A percentile compares a stretch with the other conserved stretches of the same genome.
These are phyloP conservation scores for Lasiodiplodia sp. DNA, from an alignment of 2,329 filamentous ascomycete genomes.

Conservation along the genomic window DNA sequence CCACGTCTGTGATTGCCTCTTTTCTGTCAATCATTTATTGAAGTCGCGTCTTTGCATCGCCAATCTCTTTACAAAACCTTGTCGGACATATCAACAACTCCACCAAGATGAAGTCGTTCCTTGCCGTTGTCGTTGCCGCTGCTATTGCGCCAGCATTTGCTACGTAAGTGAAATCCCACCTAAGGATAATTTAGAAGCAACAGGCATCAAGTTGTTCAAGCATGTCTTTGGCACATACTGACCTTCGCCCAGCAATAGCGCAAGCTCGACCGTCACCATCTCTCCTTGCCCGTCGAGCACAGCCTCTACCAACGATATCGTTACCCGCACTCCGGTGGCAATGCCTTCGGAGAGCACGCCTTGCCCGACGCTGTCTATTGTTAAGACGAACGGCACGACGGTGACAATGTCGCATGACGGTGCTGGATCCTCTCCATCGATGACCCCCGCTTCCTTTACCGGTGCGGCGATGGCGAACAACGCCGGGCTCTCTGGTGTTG, in stretches of 20 bases:
- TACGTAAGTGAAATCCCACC: background rate
- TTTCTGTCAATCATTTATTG: background rate
- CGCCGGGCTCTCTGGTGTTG: background rate
- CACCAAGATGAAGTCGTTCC: conserved; percentile 11
- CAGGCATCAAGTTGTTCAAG: background rate
- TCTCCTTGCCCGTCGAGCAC: conserved; percentile 6
- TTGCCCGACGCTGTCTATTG: conserved; percentile 13
- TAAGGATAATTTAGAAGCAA: too few relatives aligned
- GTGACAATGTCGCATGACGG: conserved; percentile 16
- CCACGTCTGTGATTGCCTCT: background rate
- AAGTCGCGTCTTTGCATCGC: background rate
- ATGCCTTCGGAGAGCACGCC: conserved; percentile 6
- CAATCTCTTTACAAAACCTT: background rate
- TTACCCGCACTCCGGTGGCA: conserved; percentile 16
- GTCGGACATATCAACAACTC: background rate
- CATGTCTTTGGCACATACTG: background rate
- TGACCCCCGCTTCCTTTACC: conserved; percentile 5
- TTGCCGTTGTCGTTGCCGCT: background rate
- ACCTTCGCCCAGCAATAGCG: background rate
- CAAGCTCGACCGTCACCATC: conserved; percentile 14
- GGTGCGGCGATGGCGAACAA: conserved; percentile 12
- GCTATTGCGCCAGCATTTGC: conserved; percentile 5
- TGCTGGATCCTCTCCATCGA: conserved; percentile 2
- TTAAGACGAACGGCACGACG: conserved; percentile 24
- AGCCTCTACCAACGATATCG: conserved; percentile 6